Evolutionary conservation across 1,284 basidiomycete species (phyloP), one percentile per base, ranked within the genome.

Genomic region (Cutaneotrichosporon mucoides): DNA sequence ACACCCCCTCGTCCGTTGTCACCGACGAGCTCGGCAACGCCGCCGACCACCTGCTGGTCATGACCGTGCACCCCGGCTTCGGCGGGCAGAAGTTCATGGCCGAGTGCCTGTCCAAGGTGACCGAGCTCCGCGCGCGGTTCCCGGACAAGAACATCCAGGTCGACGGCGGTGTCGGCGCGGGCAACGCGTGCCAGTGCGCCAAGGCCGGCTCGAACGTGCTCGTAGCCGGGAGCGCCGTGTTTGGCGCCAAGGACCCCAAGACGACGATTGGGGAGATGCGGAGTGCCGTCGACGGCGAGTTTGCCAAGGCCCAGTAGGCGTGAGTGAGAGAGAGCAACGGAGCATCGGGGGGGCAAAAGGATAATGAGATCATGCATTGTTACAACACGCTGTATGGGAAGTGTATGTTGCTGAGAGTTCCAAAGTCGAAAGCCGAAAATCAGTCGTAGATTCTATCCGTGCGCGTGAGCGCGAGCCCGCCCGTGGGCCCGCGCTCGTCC

Each of bases 11-110:
- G 12, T 82, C 83, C 3, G 87, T 86, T 51, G 92, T 98, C 73
- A 88, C 91, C 48, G 87, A 94, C 73, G 85, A 86, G 56, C 82
- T 96, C 53, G 93, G 83, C 16, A 73, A 85, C 33, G 84, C 84
- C 7, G 91, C 88, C 6, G 94, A 98, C 77, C 90, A 96, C 87
- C 83, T 97, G 15, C 86, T 98, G 63, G 93, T 98, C 71, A 98
- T 98, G 94, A 98, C 93, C 10, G 94, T 98, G 36, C 87, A 90
- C 71, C 93, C 93, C 44, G 91, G 91, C 49, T 85, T 85, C 15
- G 96, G 96, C 40, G 96, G 96, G 1, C 96, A 99, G 76, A 97
- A 96, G 77, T 98, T 99, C 80, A 83, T 97, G 71, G 87, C 92
- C 16, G 85, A 91, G 69, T 98, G 94, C 73, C 86, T 99, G 55